Base-by-base conservation (phyloP, 148 eudicot species). In the Bassia scoparia region DNA sequence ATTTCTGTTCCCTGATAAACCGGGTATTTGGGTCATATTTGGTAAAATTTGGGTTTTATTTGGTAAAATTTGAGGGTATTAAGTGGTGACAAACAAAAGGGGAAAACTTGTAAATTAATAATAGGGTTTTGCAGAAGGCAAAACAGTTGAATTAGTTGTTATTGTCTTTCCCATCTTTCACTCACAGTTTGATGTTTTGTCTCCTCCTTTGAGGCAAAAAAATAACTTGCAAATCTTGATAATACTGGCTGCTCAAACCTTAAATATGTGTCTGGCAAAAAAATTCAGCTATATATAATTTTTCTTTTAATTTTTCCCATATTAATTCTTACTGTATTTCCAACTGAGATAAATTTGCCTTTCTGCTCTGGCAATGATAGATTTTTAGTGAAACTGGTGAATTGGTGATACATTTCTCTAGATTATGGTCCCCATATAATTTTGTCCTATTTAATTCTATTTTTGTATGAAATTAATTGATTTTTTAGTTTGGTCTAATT, bases 371-470 rank as follows among this genome's bases (percentile, higher is more conserved):
- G 62, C 44, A 78, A 58, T 60, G 44, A 61, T 63, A 27, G 26
- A 46, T 55, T 62, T 20, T 70, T 35, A 21, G 61, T 24, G 60
- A 54, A n/a, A 31, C 50, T 71, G 67, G 54, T n/a, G n/a, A n/a
- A n/a, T n/a, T n/a, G 62, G 46, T 69, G 66, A 33, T 70, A 16
- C 61, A 75, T 33, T 75, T 75, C 41, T 63, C 54, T 81, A 54
- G 71, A 72, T 64, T 79, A 53, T 68, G 66, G 69, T 71, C 74
- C 74, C 72, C 73, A 71, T n/a, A 11, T 48, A 61, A 33, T n/a
- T 59, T 29, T 69, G 56, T 74, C 72, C 58, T 74, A 18, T 15
- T 58, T 69, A 67, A 26, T 41, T 71, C 33, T 23, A 2, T 38
- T 24, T 18, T 30, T 49, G 23, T 44, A 56, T 59, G 7, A 14